Conservation (phyloP, 768 basidiomycete genomes). For the Russula emetica region DNA sequence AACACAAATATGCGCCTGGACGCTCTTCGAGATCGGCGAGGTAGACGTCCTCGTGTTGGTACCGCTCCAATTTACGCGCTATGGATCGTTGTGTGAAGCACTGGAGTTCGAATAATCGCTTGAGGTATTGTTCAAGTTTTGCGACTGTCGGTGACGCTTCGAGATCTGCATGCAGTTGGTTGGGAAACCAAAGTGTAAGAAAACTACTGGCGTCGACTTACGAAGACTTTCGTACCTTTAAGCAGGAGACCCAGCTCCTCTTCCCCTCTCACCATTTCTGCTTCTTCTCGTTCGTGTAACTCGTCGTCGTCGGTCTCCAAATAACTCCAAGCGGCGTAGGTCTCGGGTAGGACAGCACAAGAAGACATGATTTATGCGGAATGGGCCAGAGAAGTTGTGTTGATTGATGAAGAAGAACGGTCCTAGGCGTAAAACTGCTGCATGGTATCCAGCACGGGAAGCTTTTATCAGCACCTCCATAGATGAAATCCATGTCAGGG, state of each 20-base stretch:
- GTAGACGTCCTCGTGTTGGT: neutral
- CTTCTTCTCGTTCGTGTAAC: neutral
- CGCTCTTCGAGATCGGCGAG: constrained; percentile 5
- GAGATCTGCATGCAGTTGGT: neutral
- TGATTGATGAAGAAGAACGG: neutral
- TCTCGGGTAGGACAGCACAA: neutral
- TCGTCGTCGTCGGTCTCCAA: neutral
- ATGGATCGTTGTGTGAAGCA: neutral
- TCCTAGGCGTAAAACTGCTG: neutral
- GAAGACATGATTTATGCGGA: neutral
- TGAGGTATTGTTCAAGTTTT: neutral
- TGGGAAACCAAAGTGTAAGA: neutral
- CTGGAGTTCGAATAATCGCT: neutral
- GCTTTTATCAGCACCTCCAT: constrained; percentile 4
- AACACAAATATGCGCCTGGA: neutral
- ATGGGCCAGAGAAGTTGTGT: neutral
- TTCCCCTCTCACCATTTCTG: neutral
- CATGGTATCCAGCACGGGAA: neutral
- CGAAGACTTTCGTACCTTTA: neutral
- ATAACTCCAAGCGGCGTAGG: neutral
- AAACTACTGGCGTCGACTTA: too few species aligned
- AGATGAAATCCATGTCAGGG: neutral
- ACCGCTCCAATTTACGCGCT: neutral
- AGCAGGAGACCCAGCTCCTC: neutral
- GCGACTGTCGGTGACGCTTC: constrained; percentile 2